These are phyloP conservation scores for Pythium vanterpoolii DNA, from an alignment of 352 stramenopile genomes.

Conservation along the genomic window DNA sequence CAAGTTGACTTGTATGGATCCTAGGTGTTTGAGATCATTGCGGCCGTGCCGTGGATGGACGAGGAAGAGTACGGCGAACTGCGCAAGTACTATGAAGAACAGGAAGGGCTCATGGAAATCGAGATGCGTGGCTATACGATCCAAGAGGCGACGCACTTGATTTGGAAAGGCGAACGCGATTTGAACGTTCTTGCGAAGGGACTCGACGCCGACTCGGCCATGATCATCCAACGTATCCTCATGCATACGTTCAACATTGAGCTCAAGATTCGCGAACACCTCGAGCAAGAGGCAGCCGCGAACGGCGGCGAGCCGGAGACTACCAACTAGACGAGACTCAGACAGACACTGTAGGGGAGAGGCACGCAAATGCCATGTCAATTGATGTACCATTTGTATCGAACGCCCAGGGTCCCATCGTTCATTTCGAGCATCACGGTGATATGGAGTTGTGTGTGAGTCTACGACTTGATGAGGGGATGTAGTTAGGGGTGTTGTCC, in stretches of 20 bases:
- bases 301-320: conserved; percentile 5
- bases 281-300: conserved; percentile 22
- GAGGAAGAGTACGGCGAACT: conserved; percentile 60
- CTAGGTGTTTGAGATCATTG: conserved; percentile 59
- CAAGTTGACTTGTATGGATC: conserved; percentile 1
- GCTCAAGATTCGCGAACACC: conserved; percentile 49
- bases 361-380: background rate
- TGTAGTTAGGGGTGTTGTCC: background rate
- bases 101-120: conserved; percentile 60
- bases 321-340: conserved; percentile 9
- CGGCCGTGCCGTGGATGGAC: conserved; percentile 64
- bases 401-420: background rate
- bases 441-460: too few relatives aligned
- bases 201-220: conserved; percentile 53
- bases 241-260: conserved; percentile 69
- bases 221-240: conserved; percentile 72
- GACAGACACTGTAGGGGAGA: background rate
- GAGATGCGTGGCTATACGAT: conserved; percentile 52
- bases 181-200: conserved; percentile 39
- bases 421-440: too few relatives aligned
- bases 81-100: conserved; percentile 55
- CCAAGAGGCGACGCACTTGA: conserved; percentile 44
- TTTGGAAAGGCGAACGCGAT: conserved; percentile 72
- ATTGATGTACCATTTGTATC: conserved; percentile 16
- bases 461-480: too few relatives aligned